These are phyloP conservation scores for Cucumis melo DNA, from an alignment of 306 rosid species.

Conservation along the genomic window DNA sequence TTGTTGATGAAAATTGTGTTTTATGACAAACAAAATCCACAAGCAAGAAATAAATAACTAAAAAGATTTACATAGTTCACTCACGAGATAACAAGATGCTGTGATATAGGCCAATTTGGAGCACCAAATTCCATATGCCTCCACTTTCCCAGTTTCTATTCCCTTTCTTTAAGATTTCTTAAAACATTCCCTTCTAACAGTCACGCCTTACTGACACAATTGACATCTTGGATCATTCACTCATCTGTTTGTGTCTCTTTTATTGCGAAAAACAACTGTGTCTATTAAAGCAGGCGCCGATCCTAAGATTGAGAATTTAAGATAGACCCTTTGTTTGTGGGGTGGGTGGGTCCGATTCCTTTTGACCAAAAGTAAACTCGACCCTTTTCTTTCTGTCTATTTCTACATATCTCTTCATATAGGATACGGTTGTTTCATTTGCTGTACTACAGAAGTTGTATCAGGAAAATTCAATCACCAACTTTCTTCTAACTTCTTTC, in stretches of 20 bases:
- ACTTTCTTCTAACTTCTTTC: slow-evolving; percentile 4
- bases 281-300: slow-evolving; percentile 32
- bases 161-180: not conserved
- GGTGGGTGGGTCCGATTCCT: slow-evolving; percentile 41
- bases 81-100: too few species aligned
- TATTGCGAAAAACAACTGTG: not conserved
- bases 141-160: not conserved
- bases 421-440: not conserved
- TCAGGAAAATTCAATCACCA: slow-evolving; percentile 9
- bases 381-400: slow-evolving; percentile 8
- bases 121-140: not conserved
- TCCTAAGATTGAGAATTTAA: slow-evolving; percentile 7
- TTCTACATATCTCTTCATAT: not conserved
- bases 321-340: slow-evolving; percentile 35
- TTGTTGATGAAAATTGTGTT: too few species aligned
- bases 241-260: not conserved
- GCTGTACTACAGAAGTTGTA: slow-evolving; percentile 4
- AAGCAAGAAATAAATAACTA: too few species aligned
- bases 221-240: slow-evolving; percentile 55
- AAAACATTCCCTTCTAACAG: slow-evolving; percentile 37
- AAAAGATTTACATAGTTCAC: too few species aligned
- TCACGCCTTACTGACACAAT: slow-evolving; percentile 77
- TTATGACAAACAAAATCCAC: too few species aligned
- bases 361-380: slow-evolving; percentile 67
- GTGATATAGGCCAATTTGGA: too few species aligned